Evolutionary conservation across 2,329 filamentous ascomycete species (phyloP).

Genomic region (Colletotrichum destructivum): DNA sequence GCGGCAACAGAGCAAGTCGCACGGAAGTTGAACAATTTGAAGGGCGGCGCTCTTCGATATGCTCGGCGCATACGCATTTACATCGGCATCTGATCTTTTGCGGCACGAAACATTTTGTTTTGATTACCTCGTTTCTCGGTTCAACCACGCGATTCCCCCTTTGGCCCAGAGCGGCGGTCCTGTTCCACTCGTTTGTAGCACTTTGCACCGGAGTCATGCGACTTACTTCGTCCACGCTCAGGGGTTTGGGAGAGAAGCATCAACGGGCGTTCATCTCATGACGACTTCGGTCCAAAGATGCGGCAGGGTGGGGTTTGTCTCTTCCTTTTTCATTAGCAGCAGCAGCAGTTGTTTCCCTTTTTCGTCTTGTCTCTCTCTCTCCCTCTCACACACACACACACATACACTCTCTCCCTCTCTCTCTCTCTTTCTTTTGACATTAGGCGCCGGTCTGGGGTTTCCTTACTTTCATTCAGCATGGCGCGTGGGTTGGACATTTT

Average conservation of each 20-base stretch:
- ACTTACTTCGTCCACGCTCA: conserved; percentile 12
- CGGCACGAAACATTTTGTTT: not conserved
- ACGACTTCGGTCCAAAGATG: conserved; percentile 21
- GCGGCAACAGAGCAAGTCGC: conserved; percentile 6
- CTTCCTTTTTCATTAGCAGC: not conserved
- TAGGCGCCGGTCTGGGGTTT: conserved; percentile 27
- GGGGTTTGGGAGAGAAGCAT: conserved; percentile 11
- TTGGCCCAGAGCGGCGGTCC: conserved; percentile 7
- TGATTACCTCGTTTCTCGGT: not conserved
- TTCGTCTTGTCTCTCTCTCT: conserved; percentile 26
- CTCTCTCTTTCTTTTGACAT: conserved; percentile 23
- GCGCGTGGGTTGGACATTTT: conserved; percentile 41
- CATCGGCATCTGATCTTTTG: conserved; percentile 32
- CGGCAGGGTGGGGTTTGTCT: not conserved
- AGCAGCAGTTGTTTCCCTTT: conserved; percentile 19
- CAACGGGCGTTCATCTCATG: conserved; percentile 12
- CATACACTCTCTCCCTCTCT: conserved; percentile 14
- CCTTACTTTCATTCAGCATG: conserved; percentile 42
- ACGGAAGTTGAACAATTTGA: conserved; percentile 12
- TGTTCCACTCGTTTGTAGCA: not conserved
- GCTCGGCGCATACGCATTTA: conserved; percentile 36
- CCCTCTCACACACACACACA: conserved; percentile 3
- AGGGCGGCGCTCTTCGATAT: conserved; percentile 5
- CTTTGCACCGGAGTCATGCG: conserved; percentile 10
- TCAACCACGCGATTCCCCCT: conserved; percentile 15